A percentile compares a stretch with the other conserved stretches of the same genome.
These are phyloP conservation scores for Xanthoconium purpureum DNA, from an alignment of 768 basidiomycete genomes.

Conservation along the genomic window DNA sequence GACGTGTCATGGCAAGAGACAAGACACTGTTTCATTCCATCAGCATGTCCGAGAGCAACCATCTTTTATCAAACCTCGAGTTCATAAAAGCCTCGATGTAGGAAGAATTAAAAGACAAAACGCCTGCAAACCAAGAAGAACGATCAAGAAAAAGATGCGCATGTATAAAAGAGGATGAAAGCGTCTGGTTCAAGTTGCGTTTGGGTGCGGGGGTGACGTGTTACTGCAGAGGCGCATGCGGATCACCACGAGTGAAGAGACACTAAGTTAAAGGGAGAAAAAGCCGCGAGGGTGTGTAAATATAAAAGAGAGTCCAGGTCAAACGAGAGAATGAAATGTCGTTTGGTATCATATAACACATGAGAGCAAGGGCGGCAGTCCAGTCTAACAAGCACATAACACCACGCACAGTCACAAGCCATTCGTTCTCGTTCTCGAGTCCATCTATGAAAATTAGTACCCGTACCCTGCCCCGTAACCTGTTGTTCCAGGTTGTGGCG, in stretches of 20 bases:
- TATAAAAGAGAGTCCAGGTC: neutral
- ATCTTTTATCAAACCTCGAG: neutral
- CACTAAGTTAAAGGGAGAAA: neutral
- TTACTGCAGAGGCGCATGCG: neutral
- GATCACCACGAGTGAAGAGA: neutral
- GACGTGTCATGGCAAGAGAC: neutral
- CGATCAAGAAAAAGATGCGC: neutral
- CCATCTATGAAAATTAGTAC: neutral
- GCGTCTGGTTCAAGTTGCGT: neutral
- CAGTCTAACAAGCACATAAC: constrained; percentile 11
- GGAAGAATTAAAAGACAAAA: neutral
- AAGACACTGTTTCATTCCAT: neutral
- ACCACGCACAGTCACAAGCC: neutral
- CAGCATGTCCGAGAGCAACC: neutral
- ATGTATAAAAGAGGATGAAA: neutral
- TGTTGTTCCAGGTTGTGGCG: constrained; percentile 43
- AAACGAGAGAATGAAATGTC: constrained; percentile 11
- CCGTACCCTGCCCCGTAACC: constrained; percentile 14
- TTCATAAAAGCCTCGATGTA: neutral
- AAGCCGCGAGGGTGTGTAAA: neutral
- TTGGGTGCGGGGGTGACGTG: neutral
- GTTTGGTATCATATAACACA: constrained; percentile 13
- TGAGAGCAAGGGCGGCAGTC: constrained; percentile 1
- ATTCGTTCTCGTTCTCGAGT: constrained; percentile 4
- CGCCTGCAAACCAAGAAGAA: neutral